phyloP scores from a whole-genome alignment of 2,329 filamentous ascomycete genomes.

The Colletotrichum musae region DNA sequence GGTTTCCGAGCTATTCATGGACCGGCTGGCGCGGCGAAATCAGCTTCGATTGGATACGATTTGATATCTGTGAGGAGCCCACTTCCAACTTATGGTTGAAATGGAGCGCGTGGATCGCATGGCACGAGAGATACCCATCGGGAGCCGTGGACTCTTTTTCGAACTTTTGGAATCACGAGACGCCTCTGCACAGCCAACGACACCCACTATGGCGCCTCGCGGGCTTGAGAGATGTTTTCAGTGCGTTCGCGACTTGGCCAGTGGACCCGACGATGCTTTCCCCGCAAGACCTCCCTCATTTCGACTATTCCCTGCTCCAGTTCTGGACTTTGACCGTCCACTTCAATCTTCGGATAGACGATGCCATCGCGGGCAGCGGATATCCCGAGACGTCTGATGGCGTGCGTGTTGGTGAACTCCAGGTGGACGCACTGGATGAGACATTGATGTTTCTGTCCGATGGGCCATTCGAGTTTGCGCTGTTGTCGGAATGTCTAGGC shows the following conservation, averaged over 20 bases:
- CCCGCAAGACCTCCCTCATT: neutral
- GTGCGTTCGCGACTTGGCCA: too few relatives aligned
- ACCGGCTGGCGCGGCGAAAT: neutral
- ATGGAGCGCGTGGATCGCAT: neutral
- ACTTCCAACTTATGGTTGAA: fast-evolving
- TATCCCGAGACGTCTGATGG: neutral
- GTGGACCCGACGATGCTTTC: too few relatives aligned
- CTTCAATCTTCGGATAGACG: neutral
- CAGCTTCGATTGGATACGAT: neutral
- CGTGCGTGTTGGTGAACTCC: neutral
- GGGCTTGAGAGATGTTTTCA: too few relatives aligned
- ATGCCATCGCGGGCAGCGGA: neutral
- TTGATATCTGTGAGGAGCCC: neutral
- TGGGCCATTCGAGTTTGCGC: neutral
- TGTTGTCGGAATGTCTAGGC: neutral
- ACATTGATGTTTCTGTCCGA: neutral
- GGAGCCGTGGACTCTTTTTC: neutral
- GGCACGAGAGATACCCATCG: neutral
- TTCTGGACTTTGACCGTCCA: neutral
- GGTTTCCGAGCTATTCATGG: constrained; percentile 8
- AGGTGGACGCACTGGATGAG: neutral
- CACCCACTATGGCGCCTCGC: too few relatives aligned
- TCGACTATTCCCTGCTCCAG: neutral
- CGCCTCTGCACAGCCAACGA: too few relatives aligned
- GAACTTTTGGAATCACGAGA: neutral